These are phyloP conservation scores for Citrullus colocynthis DNA, from an alignment of 306 rosid genomes.

Conservation along the genomic window DNA sequence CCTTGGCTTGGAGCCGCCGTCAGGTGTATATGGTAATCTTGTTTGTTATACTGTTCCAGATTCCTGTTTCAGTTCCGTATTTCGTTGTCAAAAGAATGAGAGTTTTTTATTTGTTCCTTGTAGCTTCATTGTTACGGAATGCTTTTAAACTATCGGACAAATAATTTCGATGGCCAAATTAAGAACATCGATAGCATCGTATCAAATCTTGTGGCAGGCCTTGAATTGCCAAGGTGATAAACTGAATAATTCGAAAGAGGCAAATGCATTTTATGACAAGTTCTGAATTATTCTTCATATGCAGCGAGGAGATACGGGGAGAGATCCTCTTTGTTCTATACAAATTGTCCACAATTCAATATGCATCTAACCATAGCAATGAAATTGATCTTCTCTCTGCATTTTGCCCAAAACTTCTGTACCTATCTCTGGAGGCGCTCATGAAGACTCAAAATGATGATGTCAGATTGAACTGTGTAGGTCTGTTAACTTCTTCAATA, in stretches of 20 bases:
- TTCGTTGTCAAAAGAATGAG: neutral
- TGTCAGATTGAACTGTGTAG: slow-evolving; percentile 79
- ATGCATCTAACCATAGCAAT: slow-evolving; percentile 32
- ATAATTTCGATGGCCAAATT: slow-evolving; percentile 35
- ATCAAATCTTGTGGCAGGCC: slow-evolving; percentile 62
- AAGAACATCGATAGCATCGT: slow-evolving; percentile 38
- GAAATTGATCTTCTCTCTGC: slow-evolving; percentile 43
- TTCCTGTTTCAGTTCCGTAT: neutral
- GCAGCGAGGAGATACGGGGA: slow-evolving; percentile 87
- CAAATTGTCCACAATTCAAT: slow-evolving; percentile 42
- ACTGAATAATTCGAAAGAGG: slow-evolving; percentile 1
- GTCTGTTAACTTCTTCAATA: slow-evolving; percentile 28
- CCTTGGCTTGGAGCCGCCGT: slow-evolving; percentile 58
- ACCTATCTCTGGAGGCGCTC: slow-evolving; percentile 61
- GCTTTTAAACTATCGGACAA: slow-evolving; percentile 51
- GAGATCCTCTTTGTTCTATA: slow-evolving; percentile 75
- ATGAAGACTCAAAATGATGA: slow-evolving; percentile 74
- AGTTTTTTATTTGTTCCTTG: neutral
- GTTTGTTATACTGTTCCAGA: neutral
- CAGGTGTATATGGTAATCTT: slow-evolving; percentile 50
- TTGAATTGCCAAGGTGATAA: slow-evolving; percentile 72
- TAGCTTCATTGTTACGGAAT: slow-evolving; percentile 83
- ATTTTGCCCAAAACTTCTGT: slow-evolving; percentile 59
- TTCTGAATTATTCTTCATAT: slow-evolving; percentile 6
- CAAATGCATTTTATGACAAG: neutral